These are phyloP conservation scores for Trichophyton verrucosum DNA, from an alignment of 2,329 filamentous ascomycete species.

Conservation along the genomic window DNA sequence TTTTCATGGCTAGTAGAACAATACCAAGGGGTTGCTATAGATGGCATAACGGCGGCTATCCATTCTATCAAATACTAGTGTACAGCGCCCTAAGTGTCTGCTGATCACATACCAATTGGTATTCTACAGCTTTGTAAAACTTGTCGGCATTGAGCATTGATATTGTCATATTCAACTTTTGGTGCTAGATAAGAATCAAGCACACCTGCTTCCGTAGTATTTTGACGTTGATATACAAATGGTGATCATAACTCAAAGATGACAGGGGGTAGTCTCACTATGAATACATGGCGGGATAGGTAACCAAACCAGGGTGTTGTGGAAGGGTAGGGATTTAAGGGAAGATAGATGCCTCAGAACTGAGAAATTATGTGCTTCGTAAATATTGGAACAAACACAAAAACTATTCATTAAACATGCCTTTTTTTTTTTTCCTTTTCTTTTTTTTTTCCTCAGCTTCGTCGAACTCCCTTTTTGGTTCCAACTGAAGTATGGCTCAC, in stretches of 20 bases:
- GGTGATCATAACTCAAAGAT: not conserved
- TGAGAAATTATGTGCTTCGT: not conserved
- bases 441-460: not conserved
- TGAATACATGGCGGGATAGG: not conserved
- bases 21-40: too few relatives aligned
- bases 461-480: not conserved
- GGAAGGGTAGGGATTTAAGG: not conserved
- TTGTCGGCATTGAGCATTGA: too few relatives aligned
- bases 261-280: not conserved
- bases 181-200: not conserved
- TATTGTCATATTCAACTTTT: not conserved
- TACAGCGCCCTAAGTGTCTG: too few relatives aligned
- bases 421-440: not conserved
- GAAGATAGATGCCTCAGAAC: not conserved
- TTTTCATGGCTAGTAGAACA: too few relatives aligned
- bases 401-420: not conserved
- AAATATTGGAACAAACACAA: not conserved
- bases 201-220: not conserved
- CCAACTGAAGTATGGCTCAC: conserved; percentile 1
- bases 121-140: too few relatives aligned
- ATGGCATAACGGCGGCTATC: too few relatives aligned
- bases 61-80: too few relatives aligned
- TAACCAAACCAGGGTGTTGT: not conserved
- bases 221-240: not conserved
- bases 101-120: too few relatives aligned